Percentiles rank a stretch among this genome's conserved stretches.
Evolutionary conservation across 2,329 filamentous ascomycete genomes (phyloP).

Genomic region (Ascocoryne sarcoides): DNA sequence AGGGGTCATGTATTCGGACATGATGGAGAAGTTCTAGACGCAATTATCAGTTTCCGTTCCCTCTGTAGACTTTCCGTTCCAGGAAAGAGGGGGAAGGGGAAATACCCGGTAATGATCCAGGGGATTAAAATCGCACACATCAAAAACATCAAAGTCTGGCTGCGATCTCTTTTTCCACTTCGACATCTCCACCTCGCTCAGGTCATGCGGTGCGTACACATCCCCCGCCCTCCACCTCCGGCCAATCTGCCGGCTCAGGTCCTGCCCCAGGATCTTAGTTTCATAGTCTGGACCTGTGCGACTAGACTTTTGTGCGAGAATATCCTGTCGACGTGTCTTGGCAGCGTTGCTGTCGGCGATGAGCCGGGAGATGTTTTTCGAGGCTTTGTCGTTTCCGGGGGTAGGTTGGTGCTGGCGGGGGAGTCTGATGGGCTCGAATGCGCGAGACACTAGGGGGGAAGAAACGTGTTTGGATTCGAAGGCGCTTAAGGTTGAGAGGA

Average conservation of each 20-base stretch:
- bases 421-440: too few relatives aligned
- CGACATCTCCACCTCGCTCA: constrained; percentile 66
- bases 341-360: background rate
- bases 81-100: constrained; percentile 3
- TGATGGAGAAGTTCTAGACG: constrained; percentile 77
- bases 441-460: too few relatives aligned
- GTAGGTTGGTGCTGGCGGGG: too few relatives aligned
- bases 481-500: too few relatives aligned
- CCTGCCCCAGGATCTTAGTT: constrained; percentile 23
- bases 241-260: constrained; percentile 54
- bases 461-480: too few relatives aligned
- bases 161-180: constrained; percentile 62
- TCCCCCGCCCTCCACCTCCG: constrained; percentile 72
- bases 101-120: constrained; percentile 77
- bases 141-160: constrained; percentile 62
- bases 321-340: too few relatives aligned
- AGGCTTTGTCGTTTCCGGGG: background rate
- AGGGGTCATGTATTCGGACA: constrained; percentile 78
- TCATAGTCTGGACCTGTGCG: background rate
- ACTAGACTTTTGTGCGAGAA: too few relatives aligned
- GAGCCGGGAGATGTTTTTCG: background rate
- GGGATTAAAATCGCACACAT: constrained; percentile 71
- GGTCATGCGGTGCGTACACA: constrained; percentile 82
- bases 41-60: constrained; percentile 2
- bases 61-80: background rate